Evolutionary conservation across 2,329 filamentous ascomycete species (phyloP).

Genomic region (Zymoseptoria passerinii): DNA sequence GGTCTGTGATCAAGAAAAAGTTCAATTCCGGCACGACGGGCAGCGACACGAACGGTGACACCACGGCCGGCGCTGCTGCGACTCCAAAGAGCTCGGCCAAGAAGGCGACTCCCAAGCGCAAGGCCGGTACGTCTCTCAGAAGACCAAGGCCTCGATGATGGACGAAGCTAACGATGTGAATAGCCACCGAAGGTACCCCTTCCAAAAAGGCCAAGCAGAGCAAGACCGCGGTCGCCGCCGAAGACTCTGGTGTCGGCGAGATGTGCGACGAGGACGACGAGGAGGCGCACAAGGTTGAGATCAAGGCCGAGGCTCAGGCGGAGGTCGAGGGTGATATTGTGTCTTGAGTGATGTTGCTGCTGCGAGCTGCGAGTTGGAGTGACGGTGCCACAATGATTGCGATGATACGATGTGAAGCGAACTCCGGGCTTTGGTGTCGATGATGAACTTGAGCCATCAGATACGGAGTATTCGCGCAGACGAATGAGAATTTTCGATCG

Average conservation of each 20-base stretch:
- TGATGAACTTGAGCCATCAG: background rate
- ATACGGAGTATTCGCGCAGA: background rate
- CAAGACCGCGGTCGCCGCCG: background rate
- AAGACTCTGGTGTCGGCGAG: background rate
- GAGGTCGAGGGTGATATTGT: background rate
- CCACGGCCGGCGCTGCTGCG: background rate
- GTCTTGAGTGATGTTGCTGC: background rate
- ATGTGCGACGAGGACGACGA: background rate
- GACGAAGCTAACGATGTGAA: background rate
- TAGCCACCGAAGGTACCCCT: background rate
- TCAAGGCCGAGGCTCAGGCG: background rate
- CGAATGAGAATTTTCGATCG: background rate
- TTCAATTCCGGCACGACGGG: constrained; percentile 4
- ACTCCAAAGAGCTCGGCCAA: constrained; percentile 2
- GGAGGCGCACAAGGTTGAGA: background rate
- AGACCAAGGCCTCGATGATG: background rate
- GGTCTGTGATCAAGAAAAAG: constrained; percentile 13
- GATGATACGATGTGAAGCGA: background rate
- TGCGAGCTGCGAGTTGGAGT: background rate
- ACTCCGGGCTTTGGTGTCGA: background rate
- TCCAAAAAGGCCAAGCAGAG: background rate
- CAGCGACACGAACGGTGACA: background rate
- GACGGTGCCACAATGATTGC: background rate
- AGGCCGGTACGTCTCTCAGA: constrained; percentile 4
- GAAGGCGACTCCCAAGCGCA: constrained; percentile 7